These are phyloP conservation scores for Leccinum arenicola DNA, from an alignment of 768 basidiomycete species.

Conservation along the genomic window DNA sequence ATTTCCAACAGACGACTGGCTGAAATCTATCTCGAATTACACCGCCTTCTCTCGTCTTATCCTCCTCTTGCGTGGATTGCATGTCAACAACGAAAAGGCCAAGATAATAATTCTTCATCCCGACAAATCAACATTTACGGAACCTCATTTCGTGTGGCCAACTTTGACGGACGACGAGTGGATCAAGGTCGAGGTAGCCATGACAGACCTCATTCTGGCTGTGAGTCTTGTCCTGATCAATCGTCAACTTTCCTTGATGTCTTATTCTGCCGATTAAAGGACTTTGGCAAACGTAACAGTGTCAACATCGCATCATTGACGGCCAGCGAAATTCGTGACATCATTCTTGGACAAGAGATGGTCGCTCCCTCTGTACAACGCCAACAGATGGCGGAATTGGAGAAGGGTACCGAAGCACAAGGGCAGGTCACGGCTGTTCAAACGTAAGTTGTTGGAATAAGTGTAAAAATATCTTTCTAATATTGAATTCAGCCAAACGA, in stretches of 20 bases:
- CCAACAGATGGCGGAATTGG: slow-evolving; percentile 98
- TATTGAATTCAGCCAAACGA: slow-evolving; percentile 65
- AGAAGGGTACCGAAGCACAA: slow-evolving; percentile 94
- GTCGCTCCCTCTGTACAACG: slow-evolving; percentile 93
- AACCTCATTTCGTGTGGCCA: slow-evolving; percentile 98
- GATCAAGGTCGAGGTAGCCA: slow-evolving; percentile 98
- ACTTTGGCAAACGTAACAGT: slow-evolving; percentile 98
- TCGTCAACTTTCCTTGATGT: not conserved
- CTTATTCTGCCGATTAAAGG: slow-evolving; percentile 42
- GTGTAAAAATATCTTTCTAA: slow-evolving; percentile 2
- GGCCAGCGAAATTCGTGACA: slow-evolving; percentile 94
- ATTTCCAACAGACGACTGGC: slow-evolving; percentile 78
- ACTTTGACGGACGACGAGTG: slow-evolving; percentile 91
- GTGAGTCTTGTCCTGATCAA: slow-evolving; percentile 37
- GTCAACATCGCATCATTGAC: slow-evolving; percentile 98
- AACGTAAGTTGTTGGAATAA: slow-evolving; percentile 48
- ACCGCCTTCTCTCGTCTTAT: slow-evolving; percentile 98
- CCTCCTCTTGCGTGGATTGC: slow-evolving; percentile 92
- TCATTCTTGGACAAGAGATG: slow-evolving; percentile 99
- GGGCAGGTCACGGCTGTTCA: slow-evolving; percentile 94
- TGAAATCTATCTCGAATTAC: slow-evolving; percentile 98
- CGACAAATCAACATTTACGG: slow-evolving; percentile 94
- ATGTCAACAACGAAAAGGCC: slow-evolving; percentile 99
- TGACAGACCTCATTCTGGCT: slow-evolving; percentile 94
- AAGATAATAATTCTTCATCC: slow-evolving; percentile 92